Evolutionary conservation across 2,329 filamentous ascomycete genomes (phyloP).

Genomic region (Ascochyta lentis): DNA sequence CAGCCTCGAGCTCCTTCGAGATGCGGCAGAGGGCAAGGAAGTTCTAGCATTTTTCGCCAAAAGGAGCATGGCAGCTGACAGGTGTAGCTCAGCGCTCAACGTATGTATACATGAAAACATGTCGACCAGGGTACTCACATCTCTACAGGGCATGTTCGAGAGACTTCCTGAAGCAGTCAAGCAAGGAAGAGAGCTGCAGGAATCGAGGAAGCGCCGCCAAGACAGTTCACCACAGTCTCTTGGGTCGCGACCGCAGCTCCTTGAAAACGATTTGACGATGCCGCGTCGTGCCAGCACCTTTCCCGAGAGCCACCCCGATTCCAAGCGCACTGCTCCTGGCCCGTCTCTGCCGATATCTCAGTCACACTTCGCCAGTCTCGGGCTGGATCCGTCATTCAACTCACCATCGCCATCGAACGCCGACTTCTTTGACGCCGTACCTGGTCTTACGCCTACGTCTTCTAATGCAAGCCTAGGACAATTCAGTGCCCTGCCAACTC

Average conservation of each 20-base stretch:
- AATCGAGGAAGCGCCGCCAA: slow-evolving; percentile 49
- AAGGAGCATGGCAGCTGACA: slow-evolving; percentile 86
- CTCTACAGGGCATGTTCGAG: slow-evolving; percentile 75
- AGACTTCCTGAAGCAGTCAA: slow-evolving; percentile 77
- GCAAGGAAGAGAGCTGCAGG: slow-evolving; percentile 35
- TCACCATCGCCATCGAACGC: slow-evolving; percentile 35
- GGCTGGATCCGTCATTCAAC: slow-evolving; percentile 35
- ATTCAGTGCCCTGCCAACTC: slow-evolving; percentile 35
- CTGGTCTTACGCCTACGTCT: slow-evolving; percentile 44
- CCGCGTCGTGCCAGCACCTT: slow-evolving; percentile 47
- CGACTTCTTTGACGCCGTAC: slow-evolving; percentile 40
- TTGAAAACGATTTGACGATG: slow-evolving; percentile 28
- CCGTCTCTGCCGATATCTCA: slow-evolving; percentile 40
- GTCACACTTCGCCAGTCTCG: slow-evolving; percentile 36
- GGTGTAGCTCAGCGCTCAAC: slow-evolving; percentile 78
- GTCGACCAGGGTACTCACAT: slow-evolving; percentile 12
- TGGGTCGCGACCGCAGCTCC: slow-evolving; percentile 32
- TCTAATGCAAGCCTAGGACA: slow-evolving; percentile 38
- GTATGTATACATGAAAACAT: slow-evolving; percentile 57
- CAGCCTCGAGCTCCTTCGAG: slow-evolving; percentile 79
- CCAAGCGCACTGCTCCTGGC: slow-evolving; percentile 34
- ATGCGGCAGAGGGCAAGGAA: slow-evolving; percentile 84
- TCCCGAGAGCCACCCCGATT: slow-evolving; percentile 41
- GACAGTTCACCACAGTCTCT: slow-evolving; percentile 45
- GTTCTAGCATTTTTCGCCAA: slow-evolving; percentile 80